Evolutionary conservation across 2,329 filamentous ascomycete species (phyloP), one percentile per base, ranked within the genome.

Genomic region (Pseudofabraea citricarpa): DNA sequence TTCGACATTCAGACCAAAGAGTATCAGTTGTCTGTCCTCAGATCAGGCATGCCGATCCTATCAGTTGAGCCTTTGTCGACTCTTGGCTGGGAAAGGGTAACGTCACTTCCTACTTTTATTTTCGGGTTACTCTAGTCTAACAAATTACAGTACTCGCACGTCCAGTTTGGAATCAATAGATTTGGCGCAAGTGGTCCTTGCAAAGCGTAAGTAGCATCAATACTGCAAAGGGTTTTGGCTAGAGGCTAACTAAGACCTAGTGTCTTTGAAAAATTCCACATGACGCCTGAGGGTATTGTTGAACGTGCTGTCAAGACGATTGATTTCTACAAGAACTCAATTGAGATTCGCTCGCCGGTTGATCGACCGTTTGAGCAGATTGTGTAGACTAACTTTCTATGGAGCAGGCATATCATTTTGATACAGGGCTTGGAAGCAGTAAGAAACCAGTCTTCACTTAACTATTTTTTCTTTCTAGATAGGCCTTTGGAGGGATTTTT

Each of bases 141-240:
- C n/a, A n/a, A n/a, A n/a, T n/a, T n/a, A n/a, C n/a, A n/a, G n/a
- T 98, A 97, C 75, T 87, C 90, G 47, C 91, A 98, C 73, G 93
- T 98, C 82, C 93, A 98, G 76, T 98, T 98, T 63, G 93, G 93
- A 66, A 83, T 98, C 56, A 98, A 98, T 85, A 83, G 93, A 67
- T 98, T 98, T 71, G 93, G 93, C 82, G 91, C 91, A 56, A 95
- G 88, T 44, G 93, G 91, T 62, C 85, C 91, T 56, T 97, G 97
- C 79, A 91, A 91, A 84, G 85, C 70, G 78, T 69, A 46, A 12
- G 35, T 16, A 31, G 24, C 18, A 23, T 8, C 21, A 23, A 16
- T 8, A 9, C 32, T 33, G 32, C 27, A 43, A 13, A 9, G n/a
- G n/a, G n/a, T n/a, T n/a, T n/a, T n/a, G n/a, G n/a, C n/a, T 23